phyloP scores from a whole-genome alignment of 768 basidiomycete species.

The Mycena capillaripes region DNA sequence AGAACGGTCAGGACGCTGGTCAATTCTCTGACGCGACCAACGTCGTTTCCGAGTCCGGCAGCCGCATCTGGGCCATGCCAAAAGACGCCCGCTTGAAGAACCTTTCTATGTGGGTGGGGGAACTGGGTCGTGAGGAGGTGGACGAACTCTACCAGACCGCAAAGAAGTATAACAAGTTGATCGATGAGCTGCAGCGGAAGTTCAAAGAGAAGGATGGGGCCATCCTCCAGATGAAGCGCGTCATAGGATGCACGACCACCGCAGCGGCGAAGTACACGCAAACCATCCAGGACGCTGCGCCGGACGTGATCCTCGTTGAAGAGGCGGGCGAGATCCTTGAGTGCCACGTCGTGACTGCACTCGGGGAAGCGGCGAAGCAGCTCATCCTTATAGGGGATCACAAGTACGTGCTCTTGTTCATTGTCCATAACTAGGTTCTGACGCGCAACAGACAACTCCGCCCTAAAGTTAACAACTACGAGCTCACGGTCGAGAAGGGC shows the following conservation, averaged over 20 bases:
- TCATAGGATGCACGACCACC: conserved; percentile 55
- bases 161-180: conserved; percentile 56
- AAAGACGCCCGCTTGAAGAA: conserved; percentile 41
- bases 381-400: too few species aligned
- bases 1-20: conserved; percentile 58
- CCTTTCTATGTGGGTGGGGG: conserved; percentile 50
- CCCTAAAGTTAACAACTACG: too few species aligned
- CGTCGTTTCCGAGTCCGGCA: not conserved
- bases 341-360: too few species aligned
- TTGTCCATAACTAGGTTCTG: too few species aligned
- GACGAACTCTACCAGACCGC: conserved; percentile 50
- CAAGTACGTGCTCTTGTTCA: too few species aligned
- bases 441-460: too few species aligned
- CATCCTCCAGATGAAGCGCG: conserved; percentile 60
- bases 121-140: conserved; percentile 51
- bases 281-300: too few species aligned
- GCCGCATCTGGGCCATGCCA: conserved; percentile 59
- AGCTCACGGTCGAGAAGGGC: too few species aligned
- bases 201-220: conserved; percentile 49
- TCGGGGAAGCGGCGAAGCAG: too few species aligned
- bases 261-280: too few species aligned
- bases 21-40: conserved; percentile 42
- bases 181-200: conserved; percentile 51
- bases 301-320: too few species aligned
- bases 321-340: too few species aligned